Evolutionary conservation across 2,329 filamentous ascomycete species (phyloP), one percentile per base, ranked within the genome.

Genomic region (Chaetomium olivaceum): DNA sequence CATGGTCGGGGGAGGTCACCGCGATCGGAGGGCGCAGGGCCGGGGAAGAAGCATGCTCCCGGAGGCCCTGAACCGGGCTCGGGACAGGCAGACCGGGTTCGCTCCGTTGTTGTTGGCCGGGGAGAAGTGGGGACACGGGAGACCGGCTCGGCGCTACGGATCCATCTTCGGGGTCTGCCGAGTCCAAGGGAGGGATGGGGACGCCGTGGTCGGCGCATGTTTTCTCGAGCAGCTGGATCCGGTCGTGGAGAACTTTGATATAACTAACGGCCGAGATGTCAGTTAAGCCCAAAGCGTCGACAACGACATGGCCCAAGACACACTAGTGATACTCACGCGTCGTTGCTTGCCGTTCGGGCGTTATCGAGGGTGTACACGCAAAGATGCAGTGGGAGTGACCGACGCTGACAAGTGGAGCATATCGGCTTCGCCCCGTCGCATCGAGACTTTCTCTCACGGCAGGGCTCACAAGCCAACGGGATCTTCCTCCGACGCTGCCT

Each of bases 361-460:
- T 77, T 79, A 4, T 76, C 74, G 2, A 74, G 66, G 25, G 72
- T 78, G 69, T 80, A 81, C 9, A 78, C 69, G 59, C 79, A 80
- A n/a, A 72, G 73, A 36, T 76, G 73, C 7, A 77, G 67, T 3
- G 68, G 66, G 29, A 77, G 71, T 1, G 72, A 73, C 14, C 78
- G 75, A 14, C 75, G 74, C 51, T 71, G 71, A 61, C 80, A 81
- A 2, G 77, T 76, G n/a, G 76, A 77, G 70, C 80, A 82, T 14
- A 81, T 76, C 27, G 80, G 80, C 68, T 80, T 80, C n/a, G 62
- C 72, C 23, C 79, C 79, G 67, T 81, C 79, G 62, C 79, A 81
- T 1, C 77, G 75, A 5, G 77, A 72, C 67, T 81, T 81, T 56
- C 77, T 76, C 60, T 77, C 75, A 31, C 79, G 73, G 61, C 80